These are phyloP conservation scores for Xylaria polymorpha DNA, from an alignment of 2,329 filamentous ascomycete species.

Conservation along the genomic window DNA sequence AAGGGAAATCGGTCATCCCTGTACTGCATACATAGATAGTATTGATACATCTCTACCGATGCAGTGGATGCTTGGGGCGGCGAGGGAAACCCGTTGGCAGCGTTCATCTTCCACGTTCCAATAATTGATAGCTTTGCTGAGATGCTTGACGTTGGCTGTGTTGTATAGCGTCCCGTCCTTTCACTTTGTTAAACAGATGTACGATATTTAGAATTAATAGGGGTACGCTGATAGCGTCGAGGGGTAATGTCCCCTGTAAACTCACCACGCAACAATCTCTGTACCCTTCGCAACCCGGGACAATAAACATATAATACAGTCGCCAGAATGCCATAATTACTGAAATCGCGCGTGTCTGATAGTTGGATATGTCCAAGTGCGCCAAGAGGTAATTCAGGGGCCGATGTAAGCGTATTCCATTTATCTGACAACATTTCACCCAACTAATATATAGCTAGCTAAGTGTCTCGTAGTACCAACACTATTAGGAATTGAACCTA, in stretches of 20 bases:
- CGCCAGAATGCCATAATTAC: neutral
- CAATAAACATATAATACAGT: neutral
- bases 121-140: constrained; percentile 4
- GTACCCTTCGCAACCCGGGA: neutral
- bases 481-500: constrained; percentile 9
- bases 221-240: neutral
- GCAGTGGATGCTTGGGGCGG: constrained; percentile 2
- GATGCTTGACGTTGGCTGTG: neutral
- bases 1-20: constrained; percentile 37
- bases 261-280: constrained; percentile 4
- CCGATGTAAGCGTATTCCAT: neutral
- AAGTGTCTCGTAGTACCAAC: constrained; percentile 7
- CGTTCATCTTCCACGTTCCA: constrained; percentile 13
- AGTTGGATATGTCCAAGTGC: neutral
- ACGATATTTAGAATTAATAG: constrained; percentile 2
- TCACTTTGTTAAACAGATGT: neutral
- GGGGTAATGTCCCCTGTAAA: neutral
- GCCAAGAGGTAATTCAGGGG: neutral
- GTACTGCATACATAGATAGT: constrained; percentile 36
- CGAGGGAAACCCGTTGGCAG: constrained; percentile 5
- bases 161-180: neutral
- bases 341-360: neutral
- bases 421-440: neutral
- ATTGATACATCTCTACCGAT: constrained; percentile 11
- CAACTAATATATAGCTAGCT: constrained; percentile 1